These are phyloP conservation scores for Dillenia suffruticosa DNA, from an alignment of 164 flowering plant genomes.

Conservation along the genomic window DNA sequence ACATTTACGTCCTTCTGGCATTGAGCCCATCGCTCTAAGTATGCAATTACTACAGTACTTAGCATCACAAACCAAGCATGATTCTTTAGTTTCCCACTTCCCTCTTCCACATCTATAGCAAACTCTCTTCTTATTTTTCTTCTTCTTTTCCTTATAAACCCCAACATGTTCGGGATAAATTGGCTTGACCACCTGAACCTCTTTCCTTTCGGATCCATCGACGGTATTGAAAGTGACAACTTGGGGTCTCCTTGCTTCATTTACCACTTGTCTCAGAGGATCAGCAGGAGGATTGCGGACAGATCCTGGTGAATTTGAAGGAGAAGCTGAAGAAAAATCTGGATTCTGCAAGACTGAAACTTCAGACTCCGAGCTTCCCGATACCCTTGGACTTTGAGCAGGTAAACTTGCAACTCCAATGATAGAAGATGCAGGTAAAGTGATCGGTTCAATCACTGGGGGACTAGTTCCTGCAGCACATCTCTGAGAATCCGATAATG, in stretches of 20 bases:
- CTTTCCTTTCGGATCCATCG: slow-evolving; percentile 53
- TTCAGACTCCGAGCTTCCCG: slow-evolving; percentile 73
- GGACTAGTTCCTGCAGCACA: slow-evolving; percentile 15
- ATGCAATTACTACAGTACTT: slow-evolving; percentile 89
- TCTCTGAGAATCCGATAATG: slow-evolving; percentile 38
- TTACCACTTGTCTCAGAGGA: slow-evolving; percentile 23
- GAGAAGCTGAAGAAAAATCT: slow-evolving; percentile 65
- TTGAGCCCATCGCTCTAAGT: slow-evolving; percentile 98
- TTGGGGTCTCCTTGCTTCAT: slow-evolving; percentile 54
- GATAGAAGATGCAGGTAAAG: slow-evolving; percentile 56
- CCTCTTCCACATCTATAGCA: slow-evolving; percentile 82
- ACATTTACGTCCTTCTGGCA: slow-evolving; percentile 99
- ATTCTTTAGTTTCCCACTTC: slow-evolving; percentile 89
- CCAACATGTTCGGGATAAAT: slow-evolving; percentile 48
- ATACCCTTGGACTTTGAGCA: slow-evolving; percentile 55
- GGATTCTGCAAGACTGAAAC: slow-evolving; percentile 79
- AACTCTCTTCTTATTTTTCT: slow-evolving; percentile 45
- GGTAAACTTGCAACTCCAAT: slow-evolving; percentile 47
- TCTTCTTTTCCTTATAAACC: slow-evolving; percentile 49
- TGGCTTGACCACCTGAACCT: slow-evolving; percentile 30
- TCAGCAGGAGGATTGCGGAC: slow-evolving; percentile 28
- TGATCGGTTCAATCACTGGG: slow-evolving; percentile 68
- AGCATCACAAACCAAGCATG: slow-evolving; percentile 83
- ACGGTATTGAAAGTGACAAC: slow-evolving; percentile 74
- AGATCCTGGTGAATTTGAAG: slow-evolving; percentile 63